Conservation (phyloP, 345 rosid species). For the Brassica carinata region DNA sequence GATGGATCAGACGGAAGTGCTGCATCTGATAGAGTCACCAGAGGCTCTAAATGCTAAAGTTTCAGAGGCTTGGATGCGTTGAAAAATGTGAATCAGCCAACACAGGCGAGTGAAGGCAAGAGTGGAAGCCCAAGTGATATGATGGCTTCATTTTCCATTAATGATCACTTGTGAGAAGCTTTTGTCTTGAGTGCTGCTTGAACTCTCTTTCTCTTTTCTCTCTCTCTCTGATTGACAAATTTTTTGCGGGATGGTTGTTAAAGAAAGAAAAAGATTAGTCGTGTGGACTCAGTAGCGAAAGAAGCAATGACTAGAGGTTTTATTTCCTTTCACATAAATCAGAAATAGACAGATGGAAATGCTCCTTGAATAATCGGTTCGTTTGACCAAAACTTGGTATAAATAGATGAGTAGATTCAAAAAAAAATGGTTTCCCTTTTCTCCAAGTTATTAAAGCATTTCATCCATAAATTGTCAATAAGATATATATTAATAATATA, state of each 20-base stretch:
- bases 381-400: too few species aligned
- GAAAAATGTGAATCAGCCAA: conserved; percentile 57
- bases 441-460: too few species aligned
- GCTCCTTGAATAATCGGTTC: too few species aligned
- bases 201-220: conserved; percentile 7
- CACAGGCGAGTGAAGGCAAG: conserved; percentile 37
- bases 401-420: too few species aligned
- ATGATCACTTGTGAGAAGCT: conserved; percentile 42
- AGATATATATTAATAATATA: too few species aligned
- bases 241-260: conserved; percentile 19
- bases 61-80: conserved; percentile 72
- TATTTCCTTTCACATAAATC: too few species aligned
- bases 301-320: too few species aligned
- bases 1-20: conserved; percentile 76
- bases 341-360: too few species aligned
- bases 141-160: conserved; percentile 61
- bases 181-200: conserved; percentile 7
- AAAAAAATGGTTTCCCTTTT: too few species aligned
- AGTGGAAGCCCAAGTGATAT: conserved; percentile 54
- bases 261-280: too few species aligned
- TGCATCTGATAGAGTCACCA: conserved; percentile 79
- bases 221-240: conserved; percentile 31
- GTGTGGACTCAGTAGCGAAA: too few species aligned
- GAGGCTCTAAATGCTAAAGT: conserved; percentile 76
- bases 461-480: too few species aligned